Percentiles rank a stretch among this genome's conserved stretches.
phyloP scores from a whole-genome alignment of 306 rosid genomes.

The Cucumis melo region DNA sequence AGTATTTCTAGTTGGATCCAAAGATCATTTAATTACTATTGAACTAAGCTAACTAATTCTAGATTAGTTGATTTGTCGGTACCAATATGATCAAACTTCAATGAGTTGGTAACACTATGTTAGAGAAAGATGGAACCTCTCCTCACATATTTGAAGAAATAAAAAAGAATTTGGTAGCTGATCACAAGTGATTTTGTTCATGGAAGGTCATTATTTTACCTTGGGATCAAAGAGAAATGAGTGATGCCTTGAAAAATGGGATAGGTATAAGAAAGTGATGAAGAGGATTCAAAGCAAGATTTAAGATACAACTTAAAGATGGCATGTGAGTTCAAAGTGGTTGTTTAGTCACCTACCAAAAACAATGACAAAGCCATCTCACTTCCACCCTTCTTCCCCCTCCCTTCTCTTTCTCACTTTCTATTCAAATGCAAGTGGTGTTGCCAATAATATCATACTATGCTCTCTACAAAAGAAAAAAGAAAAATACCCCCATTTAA shows the following conservation, averaged over 20 bases:
- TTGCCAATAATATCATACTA: not conserved
- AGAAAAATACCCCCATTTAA: constrained; percentile 1
- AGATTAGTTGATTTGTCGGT: too few relatives aligned
- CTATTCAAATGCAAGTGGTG: constrained; percentile 1
- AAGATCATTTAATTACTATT: too few relatives aligned
- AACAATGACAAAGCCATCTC: constrained; percentile 63
- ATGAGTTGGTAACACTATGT: too few relatives aligned
- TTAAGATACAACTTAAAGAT: constrained; percentile 33
- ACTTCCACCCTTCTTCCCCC: constrained; percentile 16
- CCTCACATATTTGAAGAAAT: too few relatives aligned
- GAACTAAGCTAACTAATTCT: too few relatives aligned
- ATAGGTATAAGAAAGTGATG: constrained; percentile 25
- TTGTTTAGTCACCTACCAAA: constrained; percentile 96
- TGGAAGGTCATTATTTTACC: constrained; percentile 27
- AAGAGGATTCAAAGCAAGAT: constrained; percentile 22
- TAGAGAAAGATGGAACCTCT: too few relatives aligned
- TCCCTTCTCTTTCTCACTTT: constrained; percentile 17
- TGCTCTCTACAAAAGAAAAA: not conserved
- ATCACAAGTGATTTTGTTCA: not conserved
- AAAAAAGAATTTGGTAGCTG: too few relatives aligned
- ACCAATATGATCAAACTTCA: too few relatives aligned
- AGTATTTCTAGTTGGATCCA: not conserved
- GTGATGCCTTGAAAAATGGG: constrained; percentile 41
- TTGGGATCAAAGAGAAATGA: constrained; percentile 49
- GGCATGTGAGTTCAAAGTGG: constrained; percentile 65